Conservation (phyloP, 2,329 filamentous ascomycete species). For the Ilyonectria mors-panacis region DNA sequence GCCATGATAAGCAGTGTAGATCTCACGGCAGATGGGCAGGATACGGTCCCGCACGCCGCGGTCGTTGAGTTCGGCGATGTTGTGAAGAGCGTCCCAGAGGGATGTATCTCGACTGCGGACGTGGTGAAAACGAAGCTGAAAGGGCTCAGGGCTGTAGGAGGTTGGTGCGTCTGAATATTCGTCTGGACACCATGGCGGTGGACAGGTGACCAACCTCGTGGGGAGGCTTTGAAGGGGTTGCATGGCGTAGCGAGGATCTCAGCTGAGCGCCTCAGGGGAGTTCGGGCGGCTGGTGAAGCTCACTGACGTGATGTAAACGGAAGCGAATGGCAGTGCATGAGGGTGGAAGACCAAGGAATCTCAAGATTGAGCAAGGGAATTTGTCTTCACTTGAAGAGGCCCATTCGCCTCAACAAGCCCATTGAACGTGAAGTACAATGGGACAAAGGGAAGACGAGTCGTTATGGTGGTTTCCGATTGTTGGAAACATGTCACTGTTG, state of each 20-base stretch:
- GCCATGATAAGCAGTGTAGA: conserved; percentile 27
- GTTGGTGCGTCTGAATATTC: not conserved
- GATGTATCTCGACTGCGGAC: conserved; percentile 27
- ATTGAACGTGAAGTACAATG: not conserved
- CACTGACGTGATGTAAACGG: not conserved
- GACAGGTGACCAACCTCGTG: conserved; percentile 30
- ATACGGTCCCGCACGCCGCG: conserved; percentile 27
- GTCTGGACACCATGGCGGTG: conserved; percentile 30
- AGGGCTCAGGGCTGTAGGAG: conserved; percentile 2
- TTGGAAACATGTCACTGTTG: not conserved
- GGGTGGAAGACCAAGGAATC: not conserved
- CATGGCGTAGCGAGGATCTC: conserved; percentile 17
- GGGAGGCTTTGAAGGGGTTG: conserved; percentile 24
- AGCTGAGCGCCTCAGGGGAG: not conserved
- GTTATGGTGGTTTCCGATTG: too few relatives aligned
- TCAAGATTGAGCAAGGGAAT: not conserved
- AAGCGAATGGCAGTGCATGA: not conserved
- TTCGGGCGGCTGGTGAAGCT: not conserved
- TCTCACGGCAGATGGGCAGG: conserved; percentile 31
- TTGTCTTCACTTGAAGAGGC: not conserved
- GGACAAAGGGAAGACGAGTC: not conserved
- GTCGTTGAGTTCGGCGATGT: conserved; percentile 24
- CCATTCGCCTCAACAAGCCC: not conserved
- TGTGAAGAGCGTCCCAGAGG: conserved; percentile 29
- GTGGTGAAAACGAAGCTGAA: conserved; percentile 30